Base-by-base conservation (phyloP, 176 grass and related monocot genomes). In the Rhynchospora pubera region DNA sequence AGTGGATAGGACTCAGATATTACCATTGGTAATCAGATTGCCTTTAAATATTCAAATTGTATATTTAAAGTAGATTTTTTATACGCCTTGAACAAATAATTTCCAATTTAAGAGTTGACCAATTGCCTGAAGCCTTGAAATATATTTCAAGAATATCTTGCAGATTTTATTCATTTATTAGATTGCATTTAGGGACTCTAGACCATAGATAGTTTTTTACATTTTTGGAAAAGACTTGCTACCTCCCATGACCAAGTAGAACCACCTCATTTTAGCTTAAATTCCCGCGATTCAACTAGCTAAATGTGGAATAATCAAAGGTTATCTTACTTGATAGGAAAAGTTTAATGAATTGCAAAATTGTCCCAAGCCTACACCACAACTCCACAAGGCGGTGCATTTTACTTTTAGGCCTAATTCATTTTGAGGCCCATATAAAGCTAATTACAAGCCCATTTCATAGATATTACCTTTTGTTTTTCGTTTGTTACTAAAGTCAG, bases 141-240 rank as follows among this genome's bases (percentile, higher is more conserved):
- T 55, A 30, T 55, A 14, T 18, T 6, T 51, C 6, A 13, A 76
- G 47, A 76, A 76, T 75, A 51, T 76, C 47, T 55, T 15, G 48
- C 15, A 30, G 71, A 76, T 76, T 76, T 76, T 76, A 76, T 76
- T 76, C 22, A 76, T 76, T 52, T 14, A 30, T 52, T 14, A 30
- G 71, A 76, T 26, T 53, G 16, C 22, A 76, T 30, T 55, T 53
- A 30, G 46, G 23, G 71, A 52, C 21, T 52, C 48, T 76, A 55
- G 22, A 76, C 71, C 47, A 52, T 75, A 75, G 47, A 75, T 55
- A 76, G 5, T 76, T 76, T 57, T 76, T 23, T 47, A 30, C 6
- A 53, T 75, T 75, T 76, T 16, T 53, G 13, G 10, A 53, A 76
- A 76, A 76, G 48, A 6, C n/a, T 7, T 46, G 16, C 42, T 70